These are phyloP conservation scores for Selaginella moellendorffii DNA, from an alignment of 75 land plant genomes.

Conservation along the genomic window DNA sequence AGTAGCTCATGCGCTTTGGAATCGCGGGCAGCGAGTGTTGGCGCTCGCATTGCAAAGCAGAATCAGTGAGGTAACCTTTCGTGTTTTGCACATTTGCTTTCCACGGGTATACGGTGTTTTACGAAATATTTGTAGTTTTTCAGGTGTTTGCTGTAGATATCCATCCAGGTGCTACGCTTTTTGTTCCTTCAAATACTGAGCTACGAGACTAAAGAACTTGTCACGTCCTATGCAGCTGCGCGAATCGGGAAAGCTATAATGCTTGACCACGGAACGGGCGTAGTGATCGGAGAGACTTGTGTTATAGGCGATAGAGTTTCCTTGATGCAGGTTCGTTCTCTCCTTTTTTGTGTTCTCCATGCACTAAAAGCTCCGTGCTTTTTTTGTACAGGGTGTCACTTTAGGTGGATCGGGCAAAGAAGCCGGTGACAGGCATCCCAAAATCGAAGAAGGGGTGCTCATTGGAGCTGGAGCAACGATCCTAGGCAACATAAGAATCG, in stretches of 20 bases:
- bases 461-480: slow-evolving; percentile 82
- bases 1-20: slow-evolving; percentile 71
- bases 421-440: slow-evolving; percentile 81
- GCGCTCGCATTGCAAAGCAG: slow-evolving; percentile 79
- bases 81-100: too few species aligned
- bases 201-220: too few species aligned
- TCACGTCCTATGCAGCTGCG: slow-evolving; percentile 52
- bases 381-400: slow-evolving; percentile 55
- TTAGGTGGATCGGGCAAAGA: slow-evolving; percentile 81
- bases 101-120: too few species aligned
- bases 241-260: slow-evolving; percentile 74
- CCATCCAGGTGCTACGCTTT: slow-evolving; percentile 98
- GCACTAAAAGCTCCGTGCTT: too few species aligned
- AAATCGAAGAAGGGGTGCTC: slow-evolving; percentile 65
- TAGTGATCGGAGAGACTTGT: slow-evolving; percentile 93
- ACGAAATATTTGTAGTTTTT: background rate
- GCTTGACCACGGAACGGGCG: slow-evolving; percentile 83
- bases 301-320: slow-evolving; percentile 84
- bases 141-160: slow-evolving; percentile 91
- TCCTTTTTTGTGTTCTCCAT: background rate
- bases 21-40: slow-evolving; percentile 42
- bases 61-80: slow-evolving; percentile 59
- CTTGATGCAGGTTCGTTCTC: slow-evolving; percentile 50
- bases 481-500: slow-evolving; percentile 74
- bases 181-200: too few species aligned